Conservation (phyloP, 768 basidiomycete species). For the Cystofilobasidium bisporidii region DNA sequence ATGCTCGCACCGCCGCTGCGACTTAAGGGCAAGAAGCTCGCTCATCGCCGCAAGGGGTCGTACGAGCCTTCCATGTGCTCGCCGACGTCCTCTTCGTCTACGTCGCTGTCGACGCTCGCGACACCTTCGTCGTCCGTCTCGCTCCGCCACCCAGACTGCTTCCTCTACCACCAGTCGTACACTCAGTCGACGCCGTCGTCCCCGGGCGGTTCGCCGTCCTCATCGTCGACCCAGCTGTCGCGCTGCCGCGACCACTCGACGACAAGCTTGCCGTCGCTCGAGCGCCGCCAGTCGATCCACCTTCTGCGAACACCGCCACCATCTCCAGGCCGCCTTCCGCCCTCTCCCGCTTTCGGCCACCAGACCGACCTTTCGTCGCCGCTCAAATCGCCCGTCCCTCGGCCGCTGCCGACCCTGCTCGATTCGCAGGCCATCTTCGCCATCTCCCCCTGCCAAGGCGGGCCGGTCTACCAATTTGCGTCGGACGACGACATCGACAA, state of each 20-base stretch:
- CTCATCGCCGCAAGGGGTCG: background rate
- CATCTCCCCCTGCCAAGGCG: background rate
- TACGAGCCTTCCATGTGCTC: constrained; percentile 4
- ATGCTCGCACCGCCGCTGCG: constrained; percentile 12
- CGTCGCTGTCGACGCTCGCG: background rate
- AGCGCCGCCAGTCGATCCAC: constrained; percentile 9
- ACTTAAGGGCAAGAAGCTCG: constrained; percentile 11
- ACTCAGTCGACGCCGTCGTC: background rate
- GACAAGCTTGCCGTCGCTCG: constrained; percentile 9
- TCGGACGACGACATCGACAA: background rate
- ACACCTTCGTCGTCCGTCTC: background rate
- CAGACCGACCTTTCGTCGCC: too few species aligned
- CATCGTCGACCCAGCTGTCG: background rate
- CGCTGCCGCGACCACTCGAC: constrained; percentile 4
- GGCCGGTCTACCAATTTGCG: background rate
- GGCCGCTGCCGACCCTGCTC: constrained; percentile 18
- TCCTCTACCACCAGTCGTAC: constrained; percentile 1
- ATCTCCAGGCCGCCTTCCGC: background rate
- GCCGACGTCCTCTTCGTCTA: background rate
- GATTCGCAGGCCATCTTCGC: constrained; percentile 24
- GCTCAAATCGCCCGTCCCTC: constrained; percentile 16
- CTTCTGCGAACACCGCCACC: background rate
- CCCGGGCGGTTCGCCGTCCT: too few species aligned
- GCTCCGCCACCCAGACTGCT: background rate
- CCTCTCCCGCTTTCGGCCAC: background rate